Percentiles rank a stretch among this genome's conserved stretches.
Conservation (phyloP, 2,329 filamentous ascomycete species). For the Aspergillus sp. region DNA sequence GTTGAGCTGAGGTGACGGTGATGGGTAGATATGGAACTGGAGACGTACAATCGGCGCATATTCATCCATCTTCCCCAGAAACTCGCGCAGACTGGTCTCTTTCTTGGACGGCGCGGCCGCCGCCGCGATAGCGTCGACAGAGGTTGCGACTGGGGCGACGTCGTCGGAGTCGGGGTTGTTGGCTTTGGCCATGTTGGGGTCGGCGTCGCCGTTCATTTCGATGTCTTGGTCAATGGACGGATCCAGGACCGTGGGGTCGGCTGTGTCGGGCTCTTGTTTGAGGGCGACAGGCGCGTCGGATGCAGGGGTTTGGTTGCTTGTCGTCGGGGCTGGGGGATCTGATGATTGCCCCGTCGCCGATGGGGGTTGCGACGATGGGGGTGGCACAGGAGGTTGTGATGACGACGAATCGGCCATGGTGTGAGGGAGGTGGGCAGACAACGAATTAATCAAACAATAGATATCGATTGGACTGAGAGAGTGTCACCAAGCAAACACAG, state of each 20-base stretch:
- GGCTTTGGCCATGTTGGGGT: constrained; percentile 11
- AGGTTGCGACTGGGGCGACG: constrained; percentile 15
- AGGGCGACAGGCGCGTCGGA: constrained; percentile 17
- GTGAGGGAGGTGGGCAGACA: constrained; percentile 6
- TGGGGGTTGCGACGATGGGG: constrained; percentile 18
- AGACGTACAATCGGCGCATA: constrained; percentile 83
- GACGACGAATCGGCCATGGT: constrained; percentile 35
- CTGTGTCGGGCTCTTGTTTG: constrained; percentile 23
- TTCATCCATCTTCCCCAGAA: constrained; percentile 94
- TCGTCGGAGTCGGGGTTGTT: constrained; percentile 17
- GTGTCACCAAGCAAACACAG: not conserved
- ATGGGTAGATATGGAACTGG: not conserved
- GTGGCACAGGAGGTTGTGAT: constrained; percentile 17
- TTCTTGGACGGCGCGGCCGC: constrained; percentile 69
- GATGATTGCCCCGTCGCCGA: constrained; percentile 17
- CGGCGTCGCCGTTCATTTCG: constrained; percentile 28
- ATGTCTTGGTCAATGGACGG: constrained; percentile 36
- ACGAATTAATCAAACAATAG: not conserved
- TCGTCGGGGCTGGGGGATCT: constrained; percentile 18
- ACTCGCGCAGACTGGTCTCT: constrained; percentile 88
- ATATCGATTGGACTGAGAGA: not conserved
- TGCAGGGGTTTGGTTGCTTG: constrained; percentile 10
- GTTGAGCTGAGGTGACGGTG: constrained; percentile 6
- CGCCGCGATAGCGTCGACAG: constrained; percentile 47
- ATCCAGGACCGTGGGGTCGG: constrained; percentile 27